Conservation (phyloP, 805 yeast genomes). For the Candida sakaeoensis region DNA sequence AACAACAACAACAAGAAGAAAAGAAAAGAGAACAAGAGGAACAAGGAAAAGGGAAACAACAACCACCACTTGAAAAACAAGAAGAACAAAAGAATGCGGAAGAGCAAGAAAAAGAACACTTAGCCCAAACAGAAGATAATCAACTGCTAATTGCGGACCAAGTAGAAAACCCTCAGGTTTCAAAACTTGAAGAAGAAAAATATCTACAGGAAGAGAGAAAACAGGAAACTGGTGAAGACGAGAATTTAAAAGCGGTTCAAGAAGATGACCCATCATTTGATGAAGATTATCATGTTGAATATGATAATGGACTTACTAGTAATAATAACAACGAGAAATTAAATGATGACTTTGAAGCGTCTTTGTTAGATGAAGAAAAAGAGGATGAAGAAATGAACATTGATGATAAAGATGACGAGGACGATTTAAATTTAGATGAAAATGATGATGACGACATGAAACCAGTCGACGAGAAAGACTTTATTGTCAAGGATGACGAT, state of each 20-base stretch:
- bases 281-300: slow-evolving; percentile 10
- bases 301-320: no score
- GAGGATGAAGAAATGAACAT: slow-evolving; percentile 6
- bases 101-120: no score
- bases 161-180: no score
- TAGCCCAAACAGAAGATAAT: no score
- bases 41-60: slow-evolving; percentile 1
- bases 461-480: background rate
- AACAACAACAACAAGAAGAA: no score
- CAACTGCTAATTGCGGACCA: no score
- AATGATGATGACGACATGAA: slow-evolving; percentile 2
- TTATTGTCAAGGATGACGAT: slow-evolving; percentile 2
- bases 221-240: slow-evolving; percentile 8
- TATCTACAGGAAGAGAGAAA: slow-evolving; percentile 4
- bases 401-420: background rate
- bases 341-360: slow-evolving; percentile 10
- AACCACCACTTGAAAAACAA: slow-evolving; percentile 3
- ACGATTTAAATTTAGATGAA: background rate
- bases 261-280: slow-evolving; percentile 15
- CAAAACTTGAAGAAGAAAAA: background rate
- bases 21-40: background rate
- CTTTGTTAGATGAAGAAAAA: slow-evolving; percentile 8
- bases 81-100: slow-evolving; percentile 7
- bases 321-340: background rate
- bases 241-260: slow-evolving; percentile 6